Evolutionary conservation across 805 yeast genomes (phyloP), one percentile per base, ranked within the genome.

Genomic region (Schwanniomyces yamadae): DNA sequence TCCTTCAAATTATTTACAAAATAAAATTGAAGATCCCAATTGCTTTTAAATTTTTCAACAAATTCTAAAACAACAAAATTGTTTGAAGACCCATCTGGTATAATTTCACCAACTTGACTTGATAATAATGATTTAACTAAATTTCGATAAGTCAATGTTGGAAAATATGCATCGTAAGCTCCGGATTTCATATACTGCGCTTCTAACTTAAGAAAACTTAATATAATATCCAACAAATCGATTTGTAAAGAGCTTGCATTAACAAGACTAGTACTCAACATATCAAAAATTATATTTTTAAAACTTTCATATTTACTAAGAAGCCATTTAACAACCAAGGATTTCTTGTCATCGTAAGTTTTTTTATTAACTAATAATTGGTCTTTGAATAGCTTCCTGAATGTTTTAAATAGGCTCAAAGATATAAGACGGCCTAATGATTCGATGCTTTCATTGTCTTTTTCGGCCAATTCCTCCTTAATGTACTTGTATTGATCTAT

Each of bases 21-120:
- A 52, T 81, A 84, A 53, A 69, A 87, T 48, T 89, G 86, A 39
- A 91, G 60, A 55, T 91, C 99, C 68, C 85, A 85, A 56, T 74
- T 77, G 46, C 70, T 69, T 20, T 52, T 50, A 50, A 81, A 81
- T 18, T 63, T 65, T 15, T 71, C 78, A 19, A 69, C 49, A 50
- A 84, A 85, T 52, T 83, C 87, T 33, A 68, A 55, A 11, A 78
- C 40, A 9, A 74, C 54, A 34, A 75, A 69, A 50, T 70, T 73
- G 36, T 72, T 71, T 22, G 69, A 61, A 0, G 77, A 59, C 8
- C 73, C 75, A 50, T 79, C 81, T 3, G 57, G 50, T 17, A 69
- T 57, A 5, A 66, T 48, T 4, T 63, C 62, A 5, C 73, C 70
- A 28, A 66, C 54, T 4, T 47, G 39, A 30, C 63, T 57, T 6